Conservation (phyloP, 495 filamentous ascomycete species). For the Penicillium verhagenii region DNA sequence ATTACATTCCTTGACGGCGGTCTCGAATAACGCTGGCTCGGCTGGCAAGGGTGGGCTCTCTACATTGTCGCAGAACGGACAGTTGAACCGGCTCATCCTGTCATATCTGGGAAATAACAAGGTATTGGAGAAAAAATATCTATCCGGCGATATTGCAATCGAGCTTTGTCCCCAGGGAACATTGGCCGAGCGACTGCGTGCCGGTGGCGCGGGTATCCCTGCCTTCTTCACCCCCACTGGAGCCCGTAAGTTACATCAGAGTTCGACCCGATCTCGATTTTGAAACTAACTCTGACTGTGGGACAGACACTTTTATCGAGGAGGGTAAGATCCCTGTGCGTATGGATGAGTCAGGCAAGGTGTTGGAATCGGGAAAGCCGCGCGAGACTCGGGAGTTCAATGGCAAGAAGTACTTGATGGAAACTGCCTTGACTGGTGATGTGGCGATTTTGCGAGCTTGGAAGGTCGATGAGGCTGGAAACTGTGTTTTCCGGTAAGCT, state of each 20-base stretch:
- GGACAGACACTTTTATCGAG: conserved; percentile 70
- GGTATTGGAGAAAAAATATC: conserved; percentile 78
- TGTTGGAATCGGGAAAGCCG: conserved; percentile 65
- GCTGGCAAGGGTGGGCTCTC: conserved; percentile 74
- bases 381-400: conserved; percentile 84
- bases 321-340: conserved; percentile 77
- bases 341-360: conserved; percentile 73
- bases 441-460: conserved; percentile 87
- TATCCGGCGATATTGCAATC: conserved; percentile 77
- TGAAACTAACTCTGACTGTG: background rate
- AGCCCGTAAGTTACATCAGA: conserved; percentile 49
- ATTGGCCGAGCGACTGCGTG: conserved; percentile 78
- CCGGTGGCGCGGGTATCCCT: conserved; percentile 83
- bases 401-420: conserved; percentile 81
- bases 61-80: conserved; percentile 70
- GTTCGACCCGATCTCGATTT: no score
- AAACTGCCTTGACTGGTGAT: conserved; percentile 80
- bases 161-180: conserved; percentile 91
- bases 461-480: conserved; percentile 83
- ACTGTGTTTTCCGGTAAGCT: conserved; percentile 82
- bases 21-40: conserved; percentile 89
- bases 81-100: conserved; percentile 80
- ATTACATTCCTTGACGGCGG: conserved; percentile 74
- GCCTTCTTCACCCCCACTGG: conserved; percentile 91
- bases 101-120: conserved; percentile 91